phyloP scores from a whole-genome alignment of 1,139 yeast species.

The Citeromyces siamensis region DNA sequence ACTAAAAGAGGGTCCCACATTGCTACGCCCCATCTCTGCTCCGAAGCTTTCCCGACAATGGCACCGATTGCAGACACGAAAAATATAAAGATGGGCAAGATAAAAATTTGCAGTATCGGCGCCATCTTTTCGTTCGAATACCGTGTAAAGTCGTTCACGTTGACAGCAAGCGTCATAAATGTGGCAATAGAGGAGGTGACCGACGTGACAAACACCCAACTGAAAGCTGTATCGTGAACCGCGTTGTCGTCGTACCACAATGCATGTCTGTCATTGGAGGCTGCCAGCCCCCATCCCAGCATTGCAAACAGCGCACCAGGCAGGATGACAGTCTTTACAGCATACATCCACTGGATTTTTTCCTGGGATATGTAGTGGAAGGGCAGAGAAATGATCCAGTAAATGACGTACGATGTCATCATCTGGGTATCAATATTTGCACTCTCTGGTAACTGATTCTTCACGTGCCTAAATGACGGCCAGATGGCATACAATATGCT shows the following conservation, averaged over 20 bases:
- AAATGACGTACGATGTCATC: constrained; percentile 18
- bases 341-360: constrained; percentile 10
- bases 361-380: constrained; percentile 17
- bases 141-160: constrained; percentile 1
- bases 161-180: constrained; percentile 1
- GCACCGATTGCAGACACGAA: constrained; percentile 10
- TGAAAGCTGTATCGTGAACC: constrained; percentile 2
- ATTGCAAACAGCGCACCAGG: constrained; percentile 6
- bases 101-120: constrained; percentile 19
- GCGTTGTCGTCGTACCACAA: constrained; percentile 4
- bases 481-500: constrained; percentile 15
- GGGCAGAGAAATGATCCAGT: constrained; percentile 17
- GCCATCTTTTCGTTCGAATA: constrained; percentile 14
- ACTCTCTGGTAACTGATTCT: constrained; percentile 18
- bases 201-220: constrained; percentile 5
- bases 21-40: constrained; percentile 6
- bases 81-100: constrained; percentile 18
- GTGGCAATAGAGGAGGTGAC: constrained; percentile 4
- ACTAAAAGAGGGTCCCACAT: constrained; percentile 13
- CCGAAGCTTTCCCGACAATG: constrained; percentile 7
- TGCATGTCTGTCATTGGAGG: constrained; percentile 4
- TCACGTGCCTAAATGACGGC: constrained; percentile 15
- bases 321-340: constrained; percentile 6
- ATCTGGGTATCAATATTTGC: constrained; percentile 18
- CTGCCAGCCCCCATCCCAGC: constrained; percentile 5